A percentile compares a stretch with the other conserved stretches of the same genome.
phyloP scores from a whole-genome alignment of 75 land plant species.

The Picea glauca region DNA sequence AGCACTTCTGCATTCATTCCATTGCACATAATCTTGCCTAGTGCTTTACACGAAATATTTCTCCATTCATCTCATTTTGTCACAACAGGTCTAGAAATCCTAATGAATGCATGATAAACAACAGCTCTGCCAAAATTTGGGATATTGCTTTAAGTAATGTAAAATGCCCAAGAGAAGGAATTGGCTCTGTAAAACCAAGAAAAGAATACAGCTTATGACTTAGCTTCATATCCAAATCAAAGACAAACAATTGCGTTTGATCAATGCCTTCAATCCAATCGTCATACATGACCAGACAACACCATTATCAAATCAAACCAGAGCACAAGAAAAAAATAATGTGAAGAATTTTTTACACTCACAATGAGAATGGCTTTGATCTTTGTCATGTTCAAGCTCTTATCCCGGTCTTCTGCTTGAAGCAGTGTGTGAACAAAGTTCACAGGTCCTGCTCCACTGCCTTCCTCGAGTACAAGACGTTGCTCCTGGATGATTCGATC shows the following conservation, averaged over 20 bases:
- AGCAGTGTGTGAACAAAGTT: slow-evolving; percentile 25
- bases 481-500: slow-evolving; percentile 25
- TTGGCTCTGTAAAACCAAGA: background rate
- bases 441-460: background rate
- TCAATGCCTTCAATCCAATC: background rate
- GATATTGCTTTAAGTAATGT: background rate
- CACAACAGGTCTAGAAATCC: background rate
- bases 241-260: background rate
- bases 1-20: background rate
- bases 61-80: background rate
- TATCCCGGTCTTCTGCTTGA: slow-evolving; percentile 15
- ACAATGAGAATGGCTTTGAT: slow-evolving; percentile 33
- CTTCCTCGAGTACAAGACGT: background rate
- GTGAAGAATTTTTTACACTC: slow-evolving; percentile 3
- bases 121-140: background rate
- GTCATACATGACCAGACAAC: background rate
- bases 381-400: slow-evolving; percentile 4
- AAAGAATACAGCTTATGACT: background rate
- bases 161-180: background rate
- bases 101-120: background rate
- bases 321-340: background rate
- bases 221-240: background rate
- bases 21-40: background rate
- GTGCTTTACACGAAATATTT: background rate
- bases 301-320: background rate